Evolutionary conservation across 352 stramenopile genomes (phyloP).

Genomic region (Elongisporangium anandrum): DNA sequence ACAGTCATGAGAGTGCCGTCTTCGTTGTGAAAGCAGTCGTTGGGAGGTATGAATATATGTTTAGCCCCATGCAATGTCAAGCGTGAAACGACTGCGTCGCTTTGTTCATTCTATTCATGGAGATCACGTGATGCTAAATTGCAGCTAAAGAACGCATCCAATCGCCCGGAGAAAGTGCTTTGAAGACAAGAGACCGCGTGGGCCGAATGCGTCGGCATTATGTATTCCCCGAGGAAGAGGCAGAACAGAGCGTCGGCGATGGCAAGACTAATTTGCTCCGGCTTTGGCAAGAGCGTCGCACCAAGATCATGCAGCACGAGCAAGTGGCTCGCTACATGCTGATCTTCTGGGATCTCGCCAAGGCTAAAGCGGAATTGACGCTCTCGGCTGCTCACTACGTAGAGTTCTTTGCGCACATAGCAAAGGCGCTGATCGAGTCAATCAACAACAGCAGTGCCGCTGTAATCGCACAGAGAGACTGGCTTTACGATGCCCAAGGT

Average conservation of each 20-base stretch:
- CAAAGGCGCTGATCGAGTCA: conserved; percentile 52
- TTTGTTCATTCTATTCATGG: neutral
- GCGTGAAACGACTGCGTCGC: neutral
- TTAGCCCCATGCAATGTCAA: neutral
- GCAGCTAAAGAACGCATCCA: neutral
- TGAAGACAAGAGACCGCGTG: neutral
- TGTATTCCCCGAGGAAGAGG: conserved; percentile 53
- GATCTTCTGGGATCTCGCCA: conserved; percentile 64
- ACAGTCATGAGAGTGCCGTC: neutral
- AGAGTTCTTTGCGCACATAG: conserved; percentile 55
- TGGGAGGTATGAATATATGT: neutral
- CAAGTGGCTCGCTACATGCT: conserved; percentile 26
- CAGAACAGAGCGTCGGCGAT: conserved; percentile 60
- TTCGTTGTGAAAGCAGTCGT: neutral
- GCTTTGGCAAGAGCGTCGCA: conserved; percentile 49
- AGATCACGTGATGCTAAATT: neutral
- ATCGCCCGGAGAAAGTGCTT: neutral
- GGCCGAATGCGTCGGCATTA: conserved; percentile 46
- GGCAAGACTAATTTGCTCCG: conserved; percentile 38
- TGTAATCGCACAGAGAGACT: conserved; percentile 44
- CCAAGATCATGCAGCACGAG: conserved; percentile 25
- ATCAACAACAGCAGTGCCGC: conserved; percentile 30
- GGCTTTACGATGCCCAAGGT: conserved; percentile 61
- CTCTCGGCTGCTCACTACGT: conserved; percentile 36
- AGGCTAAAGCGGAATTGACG: conserved; percentile 16